A percentile compares a stretch with the other conserved stretches of the same genome.
phyloP scores from a whole-genome alignment of 305 asterid species.

The Fraxinus xanthoxyloides region DNA sequence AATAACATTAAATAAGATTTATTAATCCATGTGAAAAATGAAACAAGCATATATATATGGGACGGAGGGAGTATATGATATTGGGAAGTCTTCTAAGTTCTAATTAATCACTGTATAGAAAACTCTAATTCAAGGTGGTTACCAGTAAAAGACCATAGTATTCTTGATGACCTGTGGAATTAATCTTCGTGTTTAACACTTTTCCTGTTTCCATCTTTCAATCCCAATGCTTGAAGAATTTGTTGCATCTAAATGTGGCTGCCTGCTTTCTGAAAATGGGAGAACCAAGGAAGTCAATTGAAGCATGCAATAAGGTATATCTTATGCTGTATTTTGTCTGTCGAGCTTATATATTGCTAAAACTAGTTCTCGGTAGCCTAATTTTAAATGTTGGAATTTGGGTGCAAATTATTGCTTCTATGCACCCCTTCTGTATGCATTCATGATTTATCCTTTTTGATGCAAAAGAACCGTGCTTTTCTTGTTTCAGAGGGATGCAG shows the following conservation, averaged over 20 bases:
- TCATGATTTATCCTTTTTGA: neutral
- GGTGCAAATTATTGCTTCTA: neutral
- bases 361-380: neutral
- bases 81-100: neutral
- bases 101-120: neutral
- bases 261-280: conserved; percentile 92
- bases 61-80: neutral
- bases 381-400: neutral
- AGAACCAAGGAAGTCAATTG: conserved; percentile 78
- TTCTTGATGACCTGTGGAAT: neutral
- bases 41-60: no score
- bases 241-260: conserved; percentile 92
- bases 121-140: neutral
- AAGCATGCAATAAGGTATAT: conserved; percentile 85
- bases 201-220: neutral
- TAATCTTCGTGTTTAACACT: neutral
- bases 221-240: conserved; percentile 50
- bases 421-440: neutral
- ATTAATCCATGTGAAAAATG: no score
- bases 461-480: neutral
- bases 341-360: neutral
- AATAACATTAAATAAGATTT: no score
- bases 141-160: neutral
- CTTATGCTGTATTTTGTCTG: neutral
- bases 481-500: neutral